A percentile compares a stretch with the other conserved stretches of the same genome.
phyloP scores from a whole-genome alignment of 352 stramenopile species.

The Phytophthora citricola region DNA sequence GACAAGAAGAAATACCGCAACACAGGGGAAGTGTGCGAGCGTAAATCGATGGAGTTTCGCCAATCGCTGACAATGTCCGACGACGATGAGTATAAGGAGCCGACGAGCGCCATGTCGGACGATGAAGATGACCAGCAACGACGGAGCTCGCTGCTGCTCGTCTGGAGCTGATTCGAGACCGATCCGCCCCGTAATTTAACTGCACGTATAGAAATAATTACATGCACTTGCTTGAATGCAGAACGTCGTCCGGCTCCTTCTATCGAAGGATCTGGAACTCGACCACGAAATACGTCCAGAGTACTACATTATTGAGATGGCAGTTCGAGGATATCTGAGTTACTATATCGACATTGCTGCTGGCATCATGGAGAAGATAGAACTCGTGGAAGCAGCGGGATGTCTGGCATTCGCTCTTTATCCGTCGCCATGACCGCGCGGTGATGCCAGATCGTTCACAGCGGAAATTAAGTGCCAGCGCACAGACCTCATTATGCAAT shows the following conservation, averaged over 20 bases:
- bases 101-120: conserved; percentile 12
- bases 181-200: conserved; percentile 16
- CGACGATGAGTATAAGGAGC: conserved; percentile 23
- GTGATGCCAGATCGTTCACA: conserved; percentile 20
- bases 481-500: conserved; percentile 30
- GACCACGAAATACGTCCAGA: no score
- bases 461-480: conserved; percentile 17
- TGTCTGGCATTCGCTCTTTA: conserved; percentile 6
- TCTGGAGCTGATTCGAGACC: conserved; percentile 21
- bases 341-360: no score
- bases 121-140: conserved; percentile 21
- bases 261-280: no score
- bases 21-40: conserved; percentile 9
- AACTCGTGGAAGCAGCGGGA: conserved; percentile 2
- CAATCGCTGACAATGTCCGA: conserved; percentile 23
- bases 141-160: conserved; percentile 24
- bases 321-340: no score
- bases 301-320: no score
- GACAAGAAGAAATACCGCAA: conserved; percentile 34
- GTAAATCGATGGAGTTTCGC: conserved; percentile 32
- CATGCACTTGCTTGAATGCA: background rate
- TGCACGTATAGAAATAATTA: conserved; percentile 19
- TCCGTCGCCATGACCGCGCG: background rate
- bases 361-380: no score
- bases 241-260: background rate